These are phyloP conservation scores for Trapa incisa DNA, from an alignment of 345 rosid species.

Conservation along the genomic window DNA sequence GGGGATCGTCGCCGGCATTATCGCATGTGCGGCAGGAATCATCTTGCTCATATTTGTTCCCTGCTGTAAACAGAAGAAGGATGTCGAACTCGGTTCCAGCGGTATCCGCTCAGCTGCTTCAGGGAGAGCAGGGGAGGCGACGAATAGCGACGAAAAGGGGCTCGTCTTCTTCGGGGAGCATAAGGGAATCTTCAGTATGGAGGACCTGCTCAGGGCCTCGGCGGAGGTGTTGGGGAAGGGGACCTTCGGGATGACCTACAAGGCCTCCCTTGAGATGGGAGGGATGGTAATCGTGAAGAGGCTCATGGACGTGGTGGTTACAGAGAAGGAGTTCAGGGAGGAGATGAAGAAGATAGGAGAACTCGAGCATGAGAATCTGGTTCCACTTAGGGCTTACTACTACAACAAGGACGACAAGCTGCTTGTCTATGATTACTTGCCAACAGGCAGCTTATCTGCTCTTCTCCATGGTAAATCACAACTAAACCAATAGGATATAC, in stretches of 20 bases:
- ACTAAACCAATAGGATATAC: background rate
- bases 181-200: conserved; percentile 20
- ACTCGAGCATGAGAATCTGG: conserved; percentile 31
- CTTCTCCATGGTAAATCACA: conserved; percentile 28
- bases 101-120: background rate
- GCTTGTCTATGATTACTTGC: conserved; percentile 35
- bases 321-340: conserved; percentile 28
- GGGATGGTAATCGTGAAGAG: conserved; percentile 33
- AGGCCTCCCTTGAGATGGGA: conserved; percentile 24
- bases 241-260: conserved; percentile 40
- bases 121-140: conserved; percentile 5
- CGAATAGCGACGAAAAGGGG: conserved; percentile 10
- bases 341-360: conserved; percentile 29
- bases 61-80: conserved; percentile 14
- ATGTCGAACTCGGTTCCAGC: background rate
- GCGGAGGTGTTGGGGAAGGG: conserved; percentile 44
- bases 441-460: conserved; percentile 36
- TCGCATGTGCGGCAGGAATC: conserved; percentile 18
- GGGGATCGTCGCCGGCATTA: conserved; percentile 30
- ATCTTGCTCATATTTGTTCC: conserved; percentile 20
- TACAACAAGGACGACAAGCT: conserved; percentile 33
- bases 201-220: conserved; percentile 34
- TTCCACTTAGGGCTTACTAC: conserved; percentile 27
- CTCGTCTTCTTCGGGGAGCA: conserved; percentile 28
- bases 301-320: conserved; percentile 25